These are phyloP conservation scores for Furcasterigmium sp. DNA, from an alignment of 2,329 filamentous ascomycete species.

Conservation along the genomic window DNA sequence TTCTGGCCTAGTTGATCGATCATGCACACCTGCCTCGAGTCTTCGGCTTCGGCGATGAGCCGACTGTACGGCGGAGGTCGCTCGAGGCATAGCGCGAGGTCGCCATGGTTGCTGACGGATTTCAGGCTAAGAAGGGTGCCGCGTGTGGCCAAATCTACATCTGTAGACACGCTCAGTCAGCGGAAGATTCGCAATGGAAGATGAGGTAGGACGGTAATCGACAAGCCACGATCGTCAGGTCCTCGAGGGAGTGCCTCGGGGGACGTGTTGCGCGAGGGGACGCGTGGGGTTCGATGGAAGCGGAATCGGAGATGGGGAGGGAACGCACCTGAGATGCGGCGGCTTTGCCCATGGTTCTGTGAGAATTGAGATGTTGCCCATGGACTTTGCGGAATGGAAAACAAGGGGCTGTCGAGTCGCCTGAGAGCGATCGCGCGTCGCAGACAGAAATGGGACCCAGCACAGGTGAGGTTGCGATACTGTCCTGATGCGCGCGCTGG, in stretches of 20 bases:
- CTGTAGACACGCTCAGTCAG: constrained; percentile 21
- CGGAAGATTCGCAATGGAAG: neutral
- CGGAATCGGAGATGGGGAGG: constrained; percentile 8
- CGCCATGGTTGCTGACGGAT: constrained; percentile 33
- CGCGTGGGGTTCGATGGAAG: constrained; percentile 1
- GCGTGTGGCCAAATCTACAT: constrained; percentile 31
- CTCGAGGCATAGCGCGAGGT: constrained; percentile 38
- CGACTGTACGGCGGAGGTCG: constrained; percentile 47
- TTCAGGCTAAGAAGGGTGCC: constrained; percentile 16
- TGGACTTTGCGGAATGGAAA: constrained; percentile 22
- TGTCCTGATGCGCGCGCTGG: neutral
- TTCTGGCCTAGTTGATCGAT: neutral
- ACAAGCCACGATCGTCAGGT: neutral
- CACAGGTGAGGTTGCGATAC: neutral
- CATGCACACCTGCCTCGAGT: constrained; percentile 36
- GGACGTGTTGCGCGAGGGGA: neutral
- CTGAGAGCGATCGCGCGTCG: too few species aligned
- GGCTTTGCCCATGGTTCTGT: constrained; percentile 44
- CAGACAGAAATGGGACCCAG: neutral
- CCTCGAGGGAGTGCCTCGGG: neutral
- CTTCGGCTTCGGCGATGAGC: constrained; percentile 49
- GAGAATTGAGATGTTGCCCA: constrained; percentile 35
- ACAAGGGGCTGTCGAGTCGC: neutral
- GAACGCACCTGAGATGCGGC: constrained; percentile 37
- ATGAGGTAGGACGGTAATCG: neutral